A percentile compares a stretch with the other conserved stretches of the same genome.
Evolutionary conservation across 1,284 basidiomycete species (phyloP).

Genomic region (Cutaneotrichosporon cavernicola): DNA sequence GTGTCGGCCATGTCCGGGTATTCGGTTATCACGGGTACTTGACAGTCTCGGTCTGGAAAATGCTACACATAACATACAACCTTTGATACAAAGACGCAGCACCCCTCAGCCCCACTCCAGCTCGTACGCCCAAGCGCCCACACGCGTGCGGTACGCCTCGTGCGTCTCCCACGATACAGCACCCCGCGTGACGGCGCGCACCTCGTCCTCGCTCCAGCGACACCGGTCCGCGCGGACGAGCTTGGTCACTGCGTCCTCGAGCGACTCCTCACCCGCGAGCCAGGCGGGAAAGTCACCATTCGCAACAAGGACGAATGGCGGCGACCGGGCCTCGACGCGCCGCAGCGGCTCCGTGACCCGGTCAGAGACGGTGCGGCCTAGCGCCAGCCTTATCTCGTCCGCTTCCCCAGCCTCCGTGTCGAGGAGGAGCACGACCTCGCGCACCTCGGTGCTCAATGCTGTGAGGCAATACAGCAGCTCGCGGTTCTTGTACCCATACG

Average conservation of each 20-base stretch:
- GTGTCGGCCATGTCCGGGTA: not conserved
- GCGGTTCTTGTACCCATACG: not conserved
- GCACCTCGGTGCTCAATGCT: not conserved
- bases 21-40: no score
- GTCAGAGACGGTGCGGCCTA: not conserved
- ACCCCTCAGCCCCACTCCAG: not conserved
- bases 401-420: not conserved
- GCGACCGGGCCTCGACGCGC: not conserved
- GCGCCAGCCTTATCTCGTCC: not conserved
- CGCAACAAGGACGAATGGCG: not conserved
- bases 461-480: constrained; percentile 3
- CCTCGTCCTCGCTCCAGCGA: constrained; percentile 5
- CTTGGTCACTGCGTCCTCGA: not conserved
- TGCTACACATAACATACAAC: no score
- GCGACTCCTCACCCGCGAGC: not conserved
- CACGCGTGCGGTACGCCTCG: not conserved
- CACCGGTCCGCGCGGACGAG: not conserved
- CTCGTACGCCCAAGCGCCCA: not conserved
- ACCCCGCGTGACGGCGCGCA: not conserved
- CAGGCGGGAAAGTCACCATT: not conserved
- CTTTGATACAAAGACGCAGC: no score
- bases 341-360: not conserved
- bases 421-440: constrained; percentile 8
- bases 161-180: not conserved
- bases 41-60: no score